Conservation (phyloP, 2,329 filamentous ascomycete species). For the Penicillium sp. region DNA sequence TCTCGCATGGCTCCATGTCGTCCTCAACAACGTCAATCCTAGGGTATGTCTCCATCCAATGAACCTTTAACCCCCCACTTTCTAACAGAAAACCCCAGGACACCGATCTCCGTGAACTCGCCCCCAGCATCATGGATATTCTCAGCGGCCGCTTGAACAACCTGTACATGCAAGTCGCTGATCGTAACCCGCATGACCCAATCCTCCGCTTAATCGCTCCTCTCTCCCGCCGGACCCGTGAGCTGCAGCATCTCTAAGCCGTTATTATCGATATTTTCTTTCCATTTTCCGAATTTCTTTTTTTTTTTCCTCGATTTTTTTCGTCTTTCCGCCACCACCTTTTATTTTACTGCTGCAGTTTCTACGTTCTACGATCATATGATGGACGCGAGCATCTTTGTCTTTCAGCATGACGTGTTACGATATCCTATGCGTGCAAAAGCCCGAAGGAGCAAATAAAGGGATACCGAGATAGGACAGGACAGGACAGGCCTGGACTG, state of each 20-base stretch:
- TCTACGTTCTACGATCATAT: slow-evolving; percentile 2
- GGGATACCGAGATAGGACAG: too few relatives aligned
- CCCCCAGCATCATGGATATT: slow-evolving; percentile 64
- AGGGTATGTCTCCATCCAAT: slow-evolving; percentile 49
- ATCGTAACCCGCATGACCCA: slow-evolving; percentile 56
- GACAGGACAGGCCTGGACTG: too few relatives aligned
- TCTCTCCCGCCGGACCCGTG: slow-evolving; percentile 49
- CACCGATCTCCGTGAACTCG: slow-evolving; percentile 59
- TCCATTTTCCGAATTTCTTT: background rate
- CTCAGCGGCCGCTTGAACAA: slow-evolving; percentile 60
- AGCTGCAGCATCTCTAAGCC: slow-evolving; percentile 27
- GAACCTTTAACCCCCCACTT: background rate
- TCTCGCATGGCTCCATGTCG: slow-evolving; percentile 62
- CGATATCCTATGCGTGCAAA: slow-evolving; percentile 12
- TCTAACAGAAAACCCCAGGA: slow-evolving; percentile 45
- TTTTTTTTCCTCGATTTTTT: background rate
- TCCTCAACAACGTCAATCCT: slow-evolving; percentile 59
- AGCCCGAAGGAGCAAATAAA: slow-evolving; percentile 10
- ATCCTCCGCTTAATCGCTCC: slow-evolving; percentile 56
- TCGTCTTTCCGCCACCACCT: background rate
- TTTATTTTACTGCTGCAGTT: slow-evolving; percentile 1
- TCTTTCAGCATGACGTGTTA: slow-evolving; percentile 19
- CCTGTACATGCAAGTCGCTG: slow-evolving; percentile 61
- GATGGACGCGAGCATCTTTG: slow-evolving; percentile 3
- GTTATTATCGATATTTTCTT: background rate